Evolutionary conservation across 768 basidiomycete genomes (phyloP), one percentile per base, ranked within the genome.

Genomic region (Naganishia onofrii): DNA sequence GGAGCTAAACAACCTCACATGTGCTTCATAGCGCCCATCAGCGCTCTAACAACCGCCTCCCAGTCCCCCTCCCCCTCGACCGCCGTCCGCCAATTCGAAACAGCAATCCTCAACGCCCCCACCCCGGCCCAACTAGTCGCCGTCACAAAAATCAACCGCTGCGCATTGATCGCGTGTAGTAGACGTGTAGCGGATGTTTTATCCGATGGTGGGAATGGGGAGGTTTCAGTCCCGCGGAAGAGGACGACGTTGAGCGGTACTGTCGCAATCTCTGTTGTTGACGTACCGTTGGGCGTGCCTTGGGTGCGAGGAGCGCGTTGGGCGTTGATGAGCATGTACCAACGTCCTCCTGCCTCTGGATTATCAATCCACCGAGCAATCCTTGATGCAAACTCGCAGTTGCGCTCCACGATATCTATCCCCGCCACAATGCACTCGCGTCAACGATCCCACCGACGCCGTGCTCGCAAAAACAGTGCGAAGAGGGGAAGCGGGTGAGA

Each of bases 81-180:
- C 74, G 51, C 76, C 12, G 80, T 79, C 74, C 54, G 63, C 80
- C 80, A 81, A 56, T 82, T 83, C 38, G 78, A 78, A 3, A 84
- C 83, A 0, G 83, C 83, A 31, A 84, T 66, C 71, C 84, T 68
- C 0, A 82, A 77, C 5, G 82, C 83, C 9, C 77, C 75, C 26
- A 74, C 44, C 1, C 82, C 81, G 26, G 76, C 76, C 83, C 82
- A 83, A 0, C 53, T 74, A 28, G 83, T 82, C 0, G 75, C 76
- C 12, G 81, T 81, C 2, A 81, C 79, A 68, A 82, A 84, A 19
- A 83, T 76, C 69, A 74, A 74, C 53, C 81, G 74, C 19, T 74
- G 76, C 23, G 66, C 74, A 70, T 84, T 84, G 65, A 84, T 76
- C 10, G 74, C 77, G 19, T 67, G 38, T 1, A 79, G 73, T 23